phyloP scores from a whole-genome alignment of 2,329 filamentous ascomycete species.

The Microcera coccophila region DNA sequence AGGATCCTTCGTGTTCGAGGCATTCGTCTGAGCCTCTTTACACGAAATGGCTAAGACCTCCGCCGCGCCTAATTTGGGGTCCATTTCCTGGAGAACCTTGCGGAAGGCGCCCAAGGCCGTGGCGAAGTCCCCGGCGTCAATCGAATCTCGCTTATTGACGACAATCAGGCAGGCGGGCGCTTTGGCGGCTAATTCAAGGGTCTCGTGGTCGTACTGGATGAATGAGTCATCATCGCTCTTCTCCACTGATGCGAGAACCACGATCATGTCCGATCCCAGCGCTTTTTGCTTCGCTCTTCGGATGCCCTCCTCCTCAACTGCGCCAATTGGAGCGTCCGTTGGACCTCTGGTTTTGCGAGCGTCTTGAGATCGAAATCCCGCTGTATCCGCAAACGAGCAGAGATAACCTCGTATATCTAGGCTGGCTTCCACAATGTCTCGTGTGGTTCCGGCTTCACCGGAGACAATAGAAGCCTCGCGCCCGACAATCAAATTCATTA shows the following conservation, averaged over 20 bases:
- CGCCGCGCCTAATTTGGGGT: conserved; percentile 31
- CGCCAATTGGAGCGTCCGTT: conserved; percentile 50
- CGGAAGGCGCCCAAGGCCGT: conserved; percentile 41
- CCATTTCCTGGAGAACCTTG: conserved; percentile 11
- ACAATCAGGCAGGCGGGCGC: conserved; percentile 51
- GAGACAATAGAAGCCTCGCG: conserved; percentile 95
- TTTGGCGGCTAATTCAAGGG: conserved; percentile 48
- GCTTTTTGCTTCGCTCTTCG: conserved; percentile 78
- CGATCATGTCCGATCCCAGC: conserved; percentile 75
- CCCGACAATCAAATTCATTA: conserved; percentile 86
- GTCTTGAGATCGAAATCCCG: conserved; percentile 65
- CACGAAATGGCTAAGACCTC: conserved; percentile 63
- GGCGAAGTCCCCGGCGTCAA: conserved; percentile 34
- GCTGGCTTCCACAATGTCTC: conserved; percentile 88
- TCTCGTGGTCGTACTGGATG: conserved; percentile 54
- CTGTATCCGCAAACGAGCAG: conserved; percentile 93
- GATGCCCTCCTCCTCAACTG: conserved; percentile 86
- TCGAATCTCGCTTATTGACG: conserved; percentile 60
- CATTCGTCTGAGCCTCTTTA: conserved; percentile 47
- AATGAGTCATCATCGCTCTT: conserved; percentile 32
- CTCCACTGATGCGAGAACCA: conserved; percentile 77
- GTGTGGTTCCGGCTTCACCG: conserved; percentile 84
- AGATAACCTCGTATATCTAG: conserved; percentile 87
- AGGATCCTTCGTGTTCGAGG: conserved; percentile 40
- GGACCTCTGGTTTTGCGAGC: conserved; percentile 10